Evolutionary conservation across 2,329 filamentous ascomycete genomes (phyloP).

Genomic region (Botrytis squamosa): DNA sequence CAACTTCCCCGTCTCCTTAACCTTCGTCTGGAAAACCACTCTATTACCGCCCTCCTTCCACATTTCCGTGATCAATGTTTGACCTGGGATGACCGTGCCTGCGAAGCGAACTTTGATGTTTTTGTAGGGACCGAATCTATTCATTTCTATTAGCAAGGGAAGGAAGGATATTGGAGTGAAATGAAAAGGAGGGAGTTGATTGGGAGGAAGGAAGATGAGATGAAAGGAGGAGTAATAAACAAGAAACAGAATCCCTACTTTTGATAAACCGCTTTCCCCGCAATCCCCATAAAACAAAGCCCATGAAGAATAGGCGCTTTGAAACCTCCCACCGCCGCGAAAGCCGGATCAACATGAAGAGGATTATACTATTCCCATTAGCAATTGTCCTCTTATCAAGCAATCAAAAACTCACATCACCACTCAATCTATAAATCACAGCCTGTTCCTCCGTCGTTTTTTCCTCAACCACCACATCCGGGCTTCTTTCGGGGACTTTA

Average conservation of each 20-base stretch:
- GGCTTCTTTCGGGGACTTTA: slow-evolving; percentile 70
- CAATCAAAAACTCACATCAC: slow-evolving; percentile 67
- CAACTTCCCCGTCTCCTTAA: slow-evolving; percentile 90
- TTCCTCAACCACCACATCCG: slow-evolving; percentile 82
- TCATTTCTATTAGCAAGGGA: neutral
- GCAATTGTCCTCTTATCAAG: neutral
- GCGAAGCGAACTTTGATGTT: slow-evolving; percentile 93
- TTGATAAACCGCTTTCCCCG: slow-evolving; percentile 85
- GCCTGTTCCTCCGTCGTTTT: slow-evolving; percentile 89
- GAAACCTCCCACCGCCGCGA: slow-evolving; percentile 95
- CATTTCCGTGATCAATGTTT: slow-evolving; percentile 92
- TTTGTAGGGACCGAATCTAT: slow-evolving; percentile 67
- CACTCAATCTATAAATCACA: slow-evolving; percentile 86
- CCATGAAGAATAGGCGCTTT: slow-evolving; percentile 92
- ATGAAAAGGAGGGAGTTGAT: neutral
- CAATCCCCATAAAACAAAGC: slow-evolving; percentile 91
- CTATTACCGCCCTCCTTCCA: slow-evolving; percentile 80
- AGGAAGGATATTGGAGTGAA: too few species aligned
- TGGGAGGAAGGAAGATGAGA: neutral
- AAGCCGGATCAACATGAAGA: slow-evolving; percentile 90
- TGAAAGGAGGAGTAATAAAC: neutral
- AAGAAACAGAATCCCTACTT: slow-evolving; percentile 47
- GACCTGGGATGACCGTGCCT: slow-evolving; percentile 78
- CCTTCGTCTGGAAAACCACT: slow-evolving; percentile 81
- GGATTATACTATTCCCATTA: slow-evolving; percentile 47